phyloP scores from a whole-genome alignment of 495 filamentous ascomycete species.

The Penicillium cosmopolitanum region DNA sequence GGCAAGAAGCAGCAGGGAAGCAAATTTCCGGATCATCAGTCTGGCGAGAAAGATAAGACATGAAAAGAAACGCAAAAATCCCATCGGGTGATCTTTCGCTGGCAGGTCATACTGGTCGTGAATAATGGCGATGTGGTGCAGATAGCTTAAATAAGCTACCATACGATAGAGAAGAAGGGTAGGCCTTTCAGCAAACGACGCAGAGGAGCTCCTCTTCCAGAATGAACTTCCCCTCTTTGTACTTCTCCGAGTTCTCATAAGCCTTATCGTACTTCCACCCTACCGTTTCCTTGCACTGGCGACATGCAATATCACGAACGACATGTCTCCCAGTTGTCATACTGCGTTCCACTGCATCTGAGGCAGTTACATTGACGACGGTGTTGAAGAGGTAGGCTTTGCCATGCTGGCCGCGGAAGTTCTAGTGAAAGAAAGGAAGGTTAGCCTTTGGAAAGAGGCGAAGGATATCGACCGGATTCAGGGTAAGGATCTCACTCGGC shows the following conservation, averaged over 20 bases:
- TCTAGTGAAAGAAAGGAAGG: slow-evolving; percentile 55
- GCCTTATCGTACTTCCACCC: slow-evolving; percentile 99
- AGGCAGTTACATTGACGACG: slow-evolving; percentile 85
- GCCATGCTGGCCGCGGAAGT: slow-evolving; percentile 97
- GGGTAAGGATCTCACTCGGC: slow-evolving; percentile 63
- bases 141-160: no score
- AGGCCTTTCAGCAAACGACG: slow-evolving; percentile 60
- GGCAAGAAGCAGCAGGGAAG: background rate
- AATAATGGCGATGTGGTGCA: background rate
- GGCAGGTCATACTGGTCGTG: background rate
- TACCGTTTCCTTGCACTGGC: slow-evolving; percentile 87
- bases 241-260: slow-evolving; percentile 88
- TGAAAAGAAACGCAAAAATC: background rate
- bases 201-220: slow-evolving; percentile 91
- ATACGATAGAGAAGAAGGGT: slow-evolving; percentile 1
- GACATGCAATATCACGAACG: slow-evolving; percentile 88
- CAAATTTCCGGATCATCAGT: slow-evolving; percentile 12
- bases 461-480: slow-evolving; percentile 1
- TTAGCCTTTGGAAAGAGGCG: slow-evolving; percentile 10
- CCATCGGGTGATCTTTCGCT: background rate
- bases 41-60: slow-evolving; percentile 11
- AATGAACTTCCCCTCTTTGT: slow-evolving; percentile 98
- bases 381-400: slow-evolving; percentile 96
- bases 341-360: slow-evolving; percentile 85
- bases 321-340: slow-evolving; percentile 98